Percentiles rank a stretch among this genome's conserved stretches.
phyloP scores from a whole-genome alignment of 2,329 filamentous ascomycete species.

The Ceratocystis lukuohia region DNA sequence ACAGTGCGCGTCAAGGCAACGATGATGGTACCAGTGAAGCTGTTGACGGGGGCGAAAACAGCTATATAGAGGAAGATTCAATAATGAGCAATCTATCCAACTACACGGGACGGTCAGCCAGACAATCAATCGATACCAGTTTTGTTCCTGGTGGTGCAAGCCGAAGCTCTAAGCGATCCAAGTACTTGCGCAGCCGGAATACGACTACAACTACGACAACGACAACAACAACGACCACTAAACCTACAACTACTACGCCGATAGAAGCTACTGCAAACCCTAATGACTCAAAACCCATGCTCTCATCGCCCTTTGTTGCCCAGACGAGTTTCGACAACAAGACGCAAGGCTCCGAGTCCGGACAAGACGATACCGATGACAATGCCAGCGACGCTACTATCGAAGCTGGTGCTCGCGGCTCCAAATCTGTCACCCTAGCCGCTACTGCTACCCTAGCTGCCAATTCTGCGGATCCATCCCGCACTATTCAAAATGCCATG shows the following conservation, averaged over 20 bases:
- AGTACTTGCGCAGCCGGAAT: slow-evolving; percentile 19
- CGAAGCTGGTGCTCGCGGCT: slow-evolving; percentile 32
- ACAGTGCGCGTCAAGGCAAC: background rate
- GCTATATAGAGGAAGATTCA: slow-evolving; percentile 17
- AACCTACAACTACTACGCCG: background rate
- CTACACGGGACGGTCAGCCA: background rate
- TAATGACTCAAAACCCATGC: background rate
- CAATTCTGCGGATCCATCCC: slow-evolving; percentile 68
- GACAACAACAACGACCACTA: background rate
- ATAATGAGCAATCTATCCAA: slow-evolving; percentile 5
- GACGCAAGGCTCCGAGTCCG: slow-evolving; percentile 1
- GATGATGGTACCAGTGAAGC: background rate
- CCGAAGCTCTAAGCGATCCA: slow-evolving; percentile 15
- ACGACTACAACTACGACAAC: background rate
- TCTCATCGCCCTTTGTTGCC: slow-evolving; percentile 1
- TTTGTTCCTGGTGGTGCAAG: slow-evolving; percentile 4
- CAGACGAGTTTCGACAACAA: slow-evolving; percentile 27
- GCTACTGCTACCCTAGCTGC: slow-evolving; percentile 40
- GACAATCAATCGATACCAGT: slow-evolving; percentile 6
- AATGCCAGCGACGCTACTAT: slow-evolving; percentile 61
- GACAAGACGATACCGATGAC: slow-evolving; percentile 42
- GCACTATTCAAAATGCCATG: slow-evolving; percentile 25
- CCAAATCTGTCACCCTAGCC: slow-evolving; percentile 15
- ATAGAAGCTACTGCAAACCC: slow-evolving; percentile 1
- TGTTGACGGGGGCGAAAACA: slow-evolving; percentile 9